phyloP scores from a whole-genome alignment of 352 stramenopile species.

The Thalassiosira exigua region DNA sequence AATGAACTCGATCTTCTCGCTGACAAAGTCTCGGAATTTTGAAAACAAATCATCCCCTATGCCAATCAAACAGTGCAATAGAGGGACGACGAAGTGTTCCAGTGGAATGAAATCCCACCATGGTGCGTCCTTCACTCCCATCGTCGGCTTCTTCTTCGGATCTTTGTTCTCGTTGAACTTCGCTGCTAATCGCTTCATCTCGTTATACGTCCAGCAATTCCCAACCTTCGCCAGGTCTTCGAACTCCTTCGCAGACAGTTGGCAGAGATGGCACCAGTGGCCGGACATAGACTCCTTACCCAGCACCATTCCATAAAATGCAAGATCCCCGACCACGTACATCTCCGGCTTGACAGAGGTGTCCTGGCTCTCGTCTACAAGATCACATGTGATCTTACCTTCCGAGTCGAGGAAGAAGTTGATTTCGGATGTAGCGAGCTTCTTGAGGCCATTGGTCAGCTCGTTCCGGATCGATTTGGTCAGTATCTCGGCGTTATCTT shows the following conservation, averaged over 20 bases:
- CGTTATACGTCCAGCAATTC: conserved; percentile 3
- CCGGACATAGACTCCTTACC: conserved; percentile 12
- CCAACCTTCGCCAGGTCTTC: conserved; percentile 1
- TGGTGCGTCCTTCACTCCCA: conserved; percentile 9
- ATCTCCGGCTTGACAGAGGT: too few relatives aligned
- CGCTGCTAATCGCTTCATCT: conserved; percentile 11
- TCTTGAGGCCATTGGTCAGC: not conserved
- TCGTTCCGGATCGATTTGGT: conserved; percentile 7
- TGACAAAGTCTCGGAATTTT: conserved; percentile 12
- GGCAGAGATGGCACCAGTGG: conserved; percentile 12
- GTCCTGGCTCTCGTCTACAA: not conserved
- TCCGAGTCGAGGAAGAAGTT: not conserved
- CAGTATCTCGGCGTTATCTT: conserved; percentile 17
- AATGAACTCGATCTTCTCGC: conserved; percentile 10
- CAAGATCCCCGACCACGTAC: conserved; percentile 19
- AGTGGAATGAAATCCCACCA: conserved; percentile 25
- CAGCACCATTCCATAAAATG: conserved; percentile 29
- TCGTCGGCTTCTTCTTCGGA: conserved; percentile 13
- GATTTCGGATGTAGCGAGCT: not conserved
- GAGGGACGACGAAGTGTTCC: conserved; percentile 15
- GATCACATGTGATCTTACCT: not conserved
- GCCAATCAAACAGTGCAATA: conserved; percentile 19
- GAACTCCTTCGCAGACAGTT: conserved; percentile 14
- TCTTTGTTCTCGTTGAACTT: not conserved
- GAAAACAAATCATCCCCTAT: conserved; percentile 11